Evolutionary conservation across 2,329 filamentous ascomycete species (phyloP).

Genomic region (Cercospora brassicicola): DNA sequence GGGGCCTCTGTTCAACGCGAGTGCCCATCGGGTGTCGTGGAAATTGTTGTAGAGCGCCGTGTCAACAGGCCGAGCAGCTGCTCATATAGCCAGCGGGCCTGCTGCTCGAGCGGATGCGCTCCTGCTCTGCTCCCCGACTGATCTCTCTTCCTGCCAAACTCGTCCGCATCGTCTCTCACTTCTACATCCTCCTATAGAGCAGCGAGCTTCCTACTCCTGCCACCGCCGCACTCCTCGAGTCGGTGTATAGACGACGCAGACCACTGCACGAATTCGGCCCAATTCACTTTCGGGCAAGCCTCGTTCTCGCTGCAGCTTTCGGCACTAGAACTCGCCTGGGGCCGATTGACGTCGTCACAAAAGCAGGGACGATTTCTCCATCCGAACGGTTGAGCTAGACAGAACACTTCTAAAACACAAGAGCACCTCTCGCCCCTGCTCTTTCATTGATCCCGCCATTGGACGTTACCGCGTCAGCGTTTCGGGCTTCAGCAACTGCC

Average conservation of each 20-base stretch:
- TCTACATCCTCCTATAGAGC: background rate
- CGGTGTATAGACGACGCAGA: background rate
- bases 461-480: background rate
- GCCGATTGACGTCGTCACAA: constrained; percentile 2
- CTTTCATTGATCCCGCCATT: background rate
- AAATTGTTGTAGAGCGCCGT: constrained; percentile 19
- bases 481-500: constrained; percentile 1
- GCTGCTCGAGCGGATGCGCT: constrained; percentile 6
- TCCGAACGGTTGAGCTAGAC: background rate
- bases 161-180: background rate
- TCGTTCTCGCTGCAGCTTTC: background rate
- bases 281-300: constrained; percentile 5
- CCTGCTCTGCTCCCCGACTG: background rate
- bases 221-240: background rate
- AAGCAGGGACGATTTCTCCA: constrained; percentile 6
- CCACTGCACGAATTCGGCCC: background rate
- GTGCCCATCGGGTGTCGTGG: constrained; percentile 21
- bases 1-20: constrained; percentile 24
- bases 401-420: background rate
- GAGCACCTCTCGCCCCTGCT: background rate
- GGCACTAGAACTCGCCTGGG: constrained; percentile 1
- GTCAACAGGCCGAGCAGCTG: constrained; percentile 2
- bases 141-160: background rate
- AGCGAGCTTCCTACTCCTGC: background rate
- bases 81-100: constrained; percentile 14